These are phyloP conservation scores for Hypoxylon perforatum DNA, from an alignment of 495 filamentous ascomycete genomes.

Conservation along the genomic window DNA sequence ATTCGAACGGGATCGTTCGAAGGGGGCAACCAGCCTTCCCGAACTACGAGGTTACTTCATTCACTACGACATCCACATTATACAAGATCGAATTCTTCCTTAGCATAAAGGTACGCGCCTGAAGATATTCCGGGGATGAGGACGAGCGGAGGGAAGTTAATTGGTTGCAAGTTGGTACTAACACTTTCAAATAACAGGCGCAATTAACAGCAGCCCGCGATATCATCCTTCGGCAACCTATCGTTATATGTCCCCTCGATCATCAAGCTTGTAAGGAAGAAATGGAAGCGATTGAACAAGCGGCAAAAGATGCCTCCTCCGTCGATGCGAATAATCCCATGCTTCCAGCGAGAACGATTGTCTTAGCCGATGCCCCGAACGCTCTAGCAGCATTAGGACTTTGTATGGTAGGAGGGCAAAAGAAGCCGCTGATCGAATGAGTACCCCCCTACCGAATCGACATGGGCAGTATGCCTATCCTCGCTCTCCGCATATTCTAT, in stretches of 20 bases:
- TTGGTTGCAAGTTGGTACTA: conserved; percentile 26
- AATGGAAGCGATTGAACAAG: conserved; percentile 96
- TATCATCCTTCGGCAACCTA: conserved; percentile 89
- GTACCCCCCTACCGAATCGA: neutral
- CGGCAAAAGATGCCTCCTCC: conserved; percentile 88
- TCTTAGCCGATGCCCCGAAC: conserved; percentile 78
- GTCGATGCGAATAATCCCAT: conserved; percentile 89
- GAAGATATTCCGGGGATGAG: neutral
- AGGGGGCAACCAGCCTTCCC: conserved; percentile 88
- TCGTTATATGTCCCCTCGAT: conserved; percentile 95
- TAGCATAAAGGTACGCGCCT: conserved; percentile 80
- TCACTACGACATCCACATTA: conserved; percentile 91
- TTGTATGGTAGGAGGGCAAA: conserved; percentile 83
- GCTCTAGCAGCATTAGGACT: conserved; percentile 82
- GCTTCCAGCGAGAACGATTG: conserved; percentile 83
- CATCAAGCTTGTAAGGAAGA: conserved; percentile 96
- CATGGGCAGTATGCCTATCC: neutral
- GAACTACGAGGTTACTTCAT: conserved; percentile 85
- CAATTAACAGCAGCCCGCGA: conserved; percentile 91
- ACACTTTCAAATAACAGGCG: conserved; percentile 66
- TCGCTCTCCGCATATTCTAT: conserved; percentile 1
- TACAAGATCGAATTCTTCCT: conserved; percentile 99
- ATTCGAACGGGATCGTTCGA: conserved; percentile 88
- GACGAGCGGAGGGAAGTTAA: neutral
- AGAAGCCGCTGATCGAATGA: conserved; percentile 94